phyloP scores from a whole-genome alignment of 2,329 filamentous ascomycete species.

The Apiospora koreana region DNA sequence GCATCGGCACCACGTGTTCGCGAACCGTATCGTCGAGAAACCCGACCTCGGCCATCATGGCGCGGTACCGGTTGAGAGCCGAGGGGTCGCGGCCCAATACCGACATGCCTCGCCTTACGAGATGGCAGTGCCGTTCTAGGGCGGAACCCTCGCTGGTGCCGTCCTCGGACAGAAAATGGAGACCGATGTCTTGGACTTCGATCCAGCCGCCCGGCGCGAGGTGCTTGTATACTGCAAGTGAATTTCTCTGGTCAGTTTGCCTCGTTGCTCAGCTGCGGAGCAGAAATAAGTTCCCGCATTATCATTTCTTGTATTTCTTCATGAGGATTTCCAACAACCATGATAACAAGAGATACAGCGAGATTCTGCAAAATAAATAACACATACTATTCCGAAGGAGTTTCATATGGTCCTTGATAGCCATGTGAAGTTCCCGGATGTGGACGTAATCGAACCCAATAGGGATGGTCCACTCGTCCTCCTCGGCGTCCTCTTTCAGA shows the following conservation, averaged over 20 bases:
- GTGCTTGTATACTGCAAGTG: neutral
- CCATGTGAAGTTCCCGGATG: neutral
- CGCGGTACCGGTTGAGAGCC: conserved; percentile 10
- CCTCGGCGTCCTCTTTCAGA: conserved; percentile 9
- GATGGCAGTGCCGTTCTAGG: conserved; percentile 6
- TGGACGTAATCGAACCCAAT: neutral
- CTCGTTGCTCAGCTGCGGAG: neutral
- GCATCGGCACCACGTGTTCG: neutral
- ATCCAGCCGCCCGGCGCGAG: conserved; percentile 40
- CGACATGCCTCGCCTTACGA: neutral
- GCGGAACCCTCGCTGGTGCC: conserved; percentile 18
- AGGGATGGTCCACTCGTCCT: neutral
- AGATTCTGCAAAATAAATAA: neutral
- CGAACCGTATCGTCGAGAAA: conserved; percentile 8
- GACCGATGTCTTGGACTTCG: conserved; percentile 48
- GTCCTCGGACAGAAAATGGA: conserved; percentile 39
- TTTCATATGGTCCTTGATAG: conserved; percentile 6
- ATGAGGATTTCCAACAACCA: too few relatives aligned
- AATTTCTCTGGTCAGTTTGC: neutral
- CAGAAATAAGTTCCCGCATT: too few relatives aligned
- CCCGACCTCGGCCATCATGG: conserved; percentile 1
- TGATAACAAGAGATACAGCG: neutral
- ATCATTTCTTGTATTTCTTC: neutral
- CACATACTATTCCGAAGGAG: neutral
- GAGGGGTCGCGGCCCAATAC: conserved; percentile 7